These are phyloP conservation scores for Termitomyces sp. DNA, from an alignment of 768 basidiomycete genomes.

Conservation along the genomic window DNA sequence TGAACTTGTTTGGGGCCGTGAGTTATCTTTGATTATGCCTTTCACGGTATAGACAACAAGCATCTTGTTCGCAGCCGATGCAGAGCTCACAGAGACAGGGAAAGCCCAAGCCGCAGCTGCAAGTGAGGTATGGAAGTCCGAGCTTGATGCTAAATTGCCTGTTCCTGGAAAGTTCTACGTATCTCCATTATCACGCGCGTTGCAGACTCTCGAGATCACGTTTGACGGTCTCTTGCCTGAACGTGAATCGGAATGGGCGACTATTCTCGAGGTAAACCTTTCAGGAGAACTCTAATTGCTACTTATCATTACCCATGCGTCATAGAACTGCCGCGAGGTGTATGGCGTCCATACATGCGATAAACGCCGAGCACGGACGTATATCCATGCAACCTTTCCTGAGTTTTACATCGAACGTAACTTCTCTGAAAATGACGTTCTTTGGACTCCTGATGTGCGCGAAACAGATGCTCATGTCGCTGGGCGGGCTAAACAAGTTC, in stretches of 20 bases:
- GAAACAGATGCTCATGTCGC: conserved; percentile 45
- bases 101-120: conserved; percentile 47
- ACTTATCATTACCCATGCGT: background rate
- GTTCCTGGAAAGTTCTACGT: conserved; percentile 52
- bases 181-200: conserved; percentile 60
- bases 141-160: conserved; percentile 37
- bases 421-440: conserved; percentile 56
- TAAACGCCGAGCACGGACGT: conserved; percentile 42
- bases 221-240: conserved; percentile 29
- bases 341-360: conserved; percentile 71
- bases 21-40: conserved; percentile 19
- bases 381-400: conserved; percentile 45
- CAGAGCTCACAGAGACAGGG: conserved; percentile 55
- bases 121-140: conserved; percentile 40
- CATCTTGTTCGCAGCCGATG: conserved; percentile 42
- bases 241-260: background rate
- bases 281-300: background rate
- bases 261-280: background rate
- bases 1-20: conserved; percentile 70
- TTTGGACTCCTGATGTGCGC: conserved; percentile 49
- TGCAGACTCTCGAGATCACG: conserved; percentile 49
- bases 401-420: conserved; percentile 48
- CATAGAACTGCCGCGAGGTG: conserved; percentile 61
- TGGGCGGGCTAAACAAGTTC: conserved; percentile 39
- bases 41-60: background rate